Percentiles rank a stretch among this genome's conserved stretches.
phyloP scores from a whole-genome alignment of 495 filamentous ascomycete species.

The Viridothelium virens region DNA sequence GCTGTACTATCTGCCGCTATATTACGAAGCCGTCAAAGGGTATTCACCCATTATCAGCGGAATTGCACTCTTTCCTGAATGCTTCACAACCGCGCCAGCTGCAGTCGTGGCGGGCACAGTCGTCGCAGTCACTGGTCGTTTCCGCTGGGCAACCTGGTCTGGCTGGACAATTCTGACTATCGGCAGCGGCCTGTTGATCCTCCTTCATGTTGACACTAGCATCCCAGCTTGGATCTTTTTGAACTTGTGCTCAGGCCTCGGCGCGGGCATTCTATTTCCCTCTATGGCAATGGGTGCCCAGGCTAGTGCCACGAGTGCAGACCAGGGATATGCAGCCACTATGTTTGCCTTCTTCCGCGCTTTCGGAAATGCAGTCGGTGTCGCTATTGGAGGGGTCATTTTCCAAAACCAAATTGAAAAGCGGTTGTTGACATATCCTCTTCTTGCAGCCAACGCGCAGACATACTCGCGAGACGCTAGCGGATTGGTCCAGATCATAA shows the following conservation, averaged over 20 bases:
- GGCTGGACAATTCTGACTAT: slow-evolving; percentile 47
- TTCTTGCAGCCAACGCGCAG: slow-evolving; percentile 27
- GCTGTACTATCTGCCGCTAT: slow-evolving; percentile 58
- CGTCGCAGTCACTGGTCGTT: slow-evolving; percentile 42
- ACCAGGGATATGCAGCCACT: slow-evolving; percentile 44
- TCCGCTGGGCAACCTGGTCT: slow-evolving; percentile 45
- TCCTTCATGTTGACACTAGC: slow-evolving; percentile 41
- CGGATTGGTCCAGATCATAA: slow-evolving; percentile 40
- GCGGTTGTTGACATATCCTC: slow-evolving; percentile 35
- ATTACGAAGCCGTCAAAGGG: slow-evolving; percentile 53
- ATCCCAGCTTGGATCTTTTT: slow-evolving; percentile 43
- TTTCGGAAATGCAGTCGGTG: slow-evolving; percentile 56
- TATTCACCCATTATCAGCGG: slow-evolving; percentile 49
- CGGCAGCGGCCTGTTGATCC: slow-evolving; percentile 41
- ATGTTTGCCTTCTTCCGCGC: slow-evolving; percentile 54
- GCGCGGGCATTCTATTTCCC: slow-evolving; percentile 44
- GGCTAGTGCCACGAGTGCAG: slow-evolving; percentile 39
- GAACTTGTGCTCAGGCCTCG: slow-evolving; percentile 42
- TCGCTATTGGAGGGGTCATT: slow-evolving; percentile 52
- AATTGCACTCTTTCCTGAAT: slow-evolving; percentile 52
- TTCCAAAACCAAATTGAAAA: slow-evolving; percentile 51
- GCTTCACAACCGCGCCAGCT: slow-evolving; percentile 46
- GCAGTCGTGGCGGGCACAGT: slow-evolving; percentile 42
- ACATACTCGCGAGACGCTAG: slow-evolving; percentile 43
- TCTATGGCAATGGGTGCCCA: slow-evolving; percentile 45